Evolutionary conservation across 2,329 filamentous ascomycete species (phyloP).

Genomic region (Fusarium sambucinum): DNA sequence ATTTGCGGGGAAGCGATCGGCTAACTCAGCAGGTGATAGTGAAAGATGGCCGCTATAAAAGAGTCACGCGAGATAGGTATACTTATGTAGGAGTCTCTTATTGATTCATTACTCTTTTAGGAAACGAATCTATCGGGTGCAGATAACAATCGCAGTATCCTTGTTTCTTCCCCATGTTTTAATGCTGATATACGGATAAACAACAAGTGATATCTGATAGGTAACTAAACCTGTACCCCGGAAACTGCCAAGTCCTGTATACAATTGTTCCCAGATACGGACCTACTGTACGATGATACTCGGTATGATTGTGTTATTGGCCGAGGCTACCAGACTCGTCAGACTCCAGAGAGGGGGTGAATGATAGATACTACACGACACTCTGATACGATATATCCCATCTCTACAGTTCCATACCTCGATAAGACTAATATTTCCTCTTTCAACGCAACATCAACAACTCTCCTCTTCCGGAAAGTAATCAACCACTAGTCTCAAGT

Average conservation of each 20-base stretch:
- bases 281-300: background rate
- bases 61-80: constrained; percentile 6
- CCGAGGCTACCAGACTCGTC: background rate
- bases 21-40: constrained; percentile 10
- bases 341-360: background rate
- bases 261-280: background rate
- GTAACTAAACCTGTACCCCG: background rate
- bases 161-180: background rate
- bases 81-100: background rate
- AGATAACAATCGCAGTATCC: constrained; percentile 20
- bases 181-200: background rate
- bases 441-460: background rate
- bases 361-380: background rate
- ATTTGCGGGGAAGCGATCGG: constrained; percentile 29
- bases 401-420: constrained; percentile 9
- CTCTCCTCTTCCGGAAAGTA: constrained; percentile 22
- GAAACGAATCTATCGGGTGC: constrained; percentile 22
- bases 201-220: constrained; percentile 1
- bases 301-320: background rate
- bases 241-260: background rate
- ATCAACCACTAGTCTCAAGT: constrained; percentile 13
- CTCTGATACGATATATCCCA: background rate
- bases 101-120: constrained; percentile 26
- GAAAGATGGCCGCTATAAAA: background rate
- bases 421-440: constrained; percentile 13